Percentiles rank a stretch among this genome's conserved stretches.
Conservation (phyloP, 148 eudicot species). For the Arctostaphylos glauca region DNA sequence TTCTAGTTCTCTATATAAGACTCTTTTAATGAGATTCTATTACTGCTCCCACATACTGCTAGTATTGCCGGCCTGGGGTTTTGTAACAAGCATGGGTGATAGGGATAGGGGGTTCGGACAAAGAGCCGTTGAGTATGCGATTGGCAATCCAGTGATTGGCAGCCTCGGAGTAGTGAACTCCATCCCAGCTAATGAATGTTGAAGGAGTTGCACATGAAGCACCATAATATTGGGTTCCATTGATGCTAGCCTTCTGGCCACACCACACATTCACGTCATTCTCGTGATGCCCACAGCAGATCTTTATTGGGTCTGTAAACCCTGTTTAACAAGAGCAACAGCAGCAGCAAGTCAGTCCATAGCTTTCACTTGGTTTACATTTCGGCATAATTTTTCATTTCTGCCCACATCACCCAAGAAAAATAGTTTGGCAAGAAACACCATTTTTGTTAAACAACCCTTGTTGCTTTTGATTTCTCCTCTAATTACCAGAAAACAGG, state of each 20-base stretch:
- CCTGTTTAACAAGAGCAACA: slow-evolving; percentile 31
- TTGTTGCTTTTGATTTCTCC: neutral
- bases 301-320: slow-evolving; percentile 48
- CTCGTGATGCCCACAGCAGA: slow-evolving; percentile 68
- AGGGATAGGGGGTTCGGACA: slow-evolving; percentile 60
- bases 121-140: slow-evolving; percentile 51
- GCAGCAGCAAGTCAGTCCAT: neutral
- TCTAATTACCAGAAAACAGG: neutral
- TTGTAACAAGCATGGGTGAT: slow-evolving; percentile 52
- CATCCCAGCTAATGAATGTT: slow-evolving; percentile 65
- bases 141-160: slow-evolving; percentile 73
- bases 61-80: slow-evolving; percentile 4
- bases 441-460: neutral
- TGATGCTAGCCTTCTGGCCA: slow-evolving; percentile 46
- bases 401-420: too few relatives aligned
- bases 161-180: slow-evolving; percentile 73
- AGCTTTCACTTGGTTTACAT: neutral
- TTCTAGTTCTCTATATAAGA: too few relatives aligned
- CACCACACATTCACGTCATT: slow-evolving; percentile 55
- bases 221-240: slow-evolving; percentile 53
- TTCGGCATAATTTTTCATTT: too few relatives aligned
- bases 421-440: too few relatives aligned
- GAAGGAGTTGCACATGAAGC: slow-evolving; percentile 57
- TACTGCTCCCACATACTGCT: neutral
- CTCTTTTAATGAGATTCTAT: neutral